A percentile compares a stretch with the other conserved stretches of the same genome.
phyloP scores from a whole-genome alignment of 108 stramenopile species.

The Asterionellopsis glacialis region DNA sequence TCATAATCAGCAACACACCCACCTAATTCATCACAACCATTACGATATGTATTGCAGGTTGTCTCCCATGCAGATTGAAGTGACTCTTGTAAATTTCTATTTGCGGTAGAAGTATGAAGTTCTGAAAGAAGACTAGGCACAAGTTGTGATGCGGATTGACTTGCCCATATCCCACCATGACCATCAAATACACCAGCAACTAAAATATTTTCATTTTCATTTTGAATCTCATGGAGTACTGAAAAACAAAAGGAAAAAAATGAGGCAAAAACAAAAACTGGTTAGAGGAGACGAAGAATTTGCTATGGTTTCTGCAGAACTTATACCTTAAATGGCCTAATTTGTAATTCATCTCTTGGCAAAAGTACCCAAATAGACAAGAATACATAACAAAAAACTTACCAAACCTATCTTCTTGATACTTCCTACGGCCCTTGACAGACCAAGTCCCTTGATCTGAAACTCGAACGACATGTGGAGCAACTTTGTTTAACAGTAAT shows the following conservation, averaged over 20 bases:
- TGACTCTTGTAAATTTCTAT: slow-evolving; percentile 18
- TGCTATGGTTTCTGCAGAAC: too few species aligned
- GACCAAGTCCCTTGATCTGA: slow-evolving; percentile 74
- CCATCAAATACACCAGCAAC: slow-evolving; percentile 82
- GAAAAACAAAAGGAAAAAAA: neutral
- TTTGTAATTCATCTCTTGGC: neutral
- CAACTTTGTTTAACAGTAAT: slow-evolving; percentile 5
- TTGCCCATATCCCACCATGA: slow-evolving; percentile 68
- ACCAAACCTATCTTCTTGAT: slow-evolving; percentile 67
- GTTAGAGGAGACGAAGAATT: neutral
- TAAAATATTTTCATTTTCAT: slow-evolving; percentile 42
- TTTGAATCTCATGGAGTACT: slow-evolving; percentile 64
- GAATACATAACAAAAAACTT: slow-evolving; percentile 25
- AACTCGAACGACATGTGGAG: slow-evolving; percentile 15
- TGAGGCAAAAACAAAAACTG: slow-evolving; percentile 2
- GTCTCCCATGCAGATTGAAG: slow-evolving; percentile 45
- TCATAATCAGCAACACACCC: slow-evolving; percentile 71
- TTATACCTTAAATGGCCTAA: too few species aligned
- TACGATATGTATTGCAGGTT: slow-evolving; percentile 55
- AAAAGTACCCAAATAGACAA: too few species aligned
- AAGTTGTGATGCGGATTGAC: slow-evolving; percentile 40
- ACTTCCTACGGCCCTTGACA: slow-evolving; percentile 49
- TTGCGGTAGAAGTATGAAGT: neutral
- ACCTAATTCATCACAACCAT: slow-evolving; percentile 44
- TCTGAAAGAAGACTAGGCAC: slow-evolving; percentile 39